Conservation (phyloP, 2,329 filamentous ascomycete genomes). For the Ceratocystis destructans region DNA sequence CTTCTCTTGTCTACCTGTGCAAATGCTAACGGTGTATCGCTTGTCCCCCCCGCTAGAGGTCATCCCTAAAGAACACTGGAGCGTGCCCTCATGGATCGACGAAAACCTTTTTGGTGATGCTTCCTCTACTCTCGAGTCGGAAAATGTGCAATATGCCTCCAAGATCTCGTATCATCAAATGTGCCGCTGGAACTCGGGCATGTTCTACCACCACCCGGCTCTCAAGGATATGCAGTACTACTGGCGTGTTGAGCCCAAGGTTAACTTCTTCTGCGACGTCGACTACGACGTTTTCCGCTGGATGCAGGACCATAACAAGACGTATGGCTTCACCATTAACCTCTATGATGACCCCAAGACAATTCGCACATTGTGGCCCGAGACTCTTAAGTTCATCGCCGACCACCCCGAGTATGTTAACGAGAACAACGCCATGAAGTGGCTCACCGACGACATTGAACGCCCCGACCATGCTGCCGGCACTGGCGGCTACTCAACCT, state of each 20-base stretch:
- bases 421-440: conserved; percentile 71
- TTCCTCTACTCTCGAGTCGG: conserved; percentile 64
- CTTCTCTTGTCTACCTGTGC: background rate
- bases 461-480: conserved; percentile 67
- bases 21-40: conserved; percentile 17
- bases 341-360: conserved; percentile 84
- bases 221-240: conserved; percentile 76
- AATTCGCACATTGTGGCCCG: conserved; percentile 85
- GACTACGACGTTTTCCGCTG: conserved; percentile 98
- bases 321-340: conserved; percentile 96
- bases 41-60: conserved; percentile 41
- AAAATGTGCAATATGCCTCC: conserved; percentile 79
- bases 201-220: conserved; percentile 94
- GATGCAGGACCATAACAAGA: conserved; percentile 98
- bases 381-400: conserved; percentile 79
- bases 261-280: conserved; percentile 97
- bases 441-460: conserved; percentile 65
- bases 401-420: conserved; percentile 71
- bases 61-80: conserved; percentile 93
- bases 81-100: conserved; percentile 83
- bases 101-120: conserved; percentile 74
- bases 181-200: conserved; percentile 96
- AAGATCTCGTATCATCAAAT: conserved; percentile 94
- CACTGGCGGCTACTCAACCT: conserved; percentile 90
- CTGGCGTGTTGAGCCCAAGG: conserved; percentile 97